These are phyloP conservation scores for Hortaea werneckii DNA, from an alignment of 2,329 filamentous ascomycete species.

Conservation along the genomic window DNA sequence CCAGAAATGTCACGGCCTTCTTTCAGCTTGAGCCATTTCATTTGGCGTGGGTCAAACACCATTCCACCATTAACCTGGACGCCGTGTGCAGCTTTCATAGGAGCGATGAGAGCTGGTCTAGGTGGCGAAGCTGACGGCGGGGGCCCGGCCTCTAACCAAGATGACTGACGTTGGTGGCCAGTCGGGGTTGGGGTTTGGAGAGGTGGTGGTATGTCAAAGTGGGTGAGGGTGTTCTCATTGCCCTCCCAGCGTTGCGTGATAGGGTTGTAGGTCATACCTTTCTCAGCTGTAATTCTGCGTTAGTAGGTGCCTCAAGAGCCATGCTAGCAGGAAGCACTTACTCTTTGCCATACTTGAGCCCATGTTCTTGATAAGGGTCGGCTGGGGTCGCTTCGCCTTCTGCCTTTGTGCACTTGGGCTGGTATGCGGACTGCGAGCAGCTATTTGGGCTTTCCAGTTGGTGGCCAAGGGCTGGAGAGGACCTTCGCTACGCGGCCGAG, in stretches of 20 bases:
- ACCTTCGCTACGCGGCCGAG: constrained; percentile 35
- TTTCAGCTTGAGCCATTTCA: constrained; percentile 81
- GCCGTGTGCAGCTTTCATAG: constrained; percentile 70
- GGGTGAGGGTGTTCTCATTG: constrained; percentile 74
- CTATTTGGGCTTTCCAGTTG: constrained; percentile 50
- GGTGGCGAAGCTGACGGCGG: constrained; percentile 30
- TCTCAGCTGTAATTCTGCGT: constrained; percentile 2
- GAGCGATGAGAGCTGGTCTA: constrained; percentile 76
- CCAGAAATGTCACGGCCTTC: constrained; percentile 27
- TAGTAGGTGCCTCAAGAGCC: background rate
- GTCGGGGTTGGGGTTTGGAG: constrained; percentile 31
- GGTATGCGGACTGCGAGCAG: constrained; percentile 40
- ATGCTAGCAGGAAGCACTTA: constrained; percentile 36
- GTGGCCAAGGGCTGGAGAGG: constrained; percentile 43
- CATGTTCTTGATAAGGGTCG: constrained; percentile 81
- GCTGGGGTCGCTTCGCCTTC: constrained; percentile 44
- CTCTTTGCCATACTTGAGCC: constrained; percentile 69
- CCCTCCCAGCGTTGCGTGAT: constrained; percentile 84
- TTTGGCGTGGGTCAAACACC: constrained; percentile 93
- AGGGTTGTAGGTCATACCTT: constrained; percentile 95
- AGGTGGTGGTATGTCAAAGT: constrained; percentile 54
- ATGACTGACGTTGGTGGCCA: constrained; percentile 18
- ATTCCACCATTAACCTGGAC: constrained; percentile 95
- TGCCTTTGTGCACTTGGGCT: constrained; percentile 40
- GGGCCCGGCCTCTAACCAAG: constrained; percentile 15